Conservation (phyloP, 2,329 filamentous ascomycete species). For the Aspergillus oerlinghausenensis region DNA sequence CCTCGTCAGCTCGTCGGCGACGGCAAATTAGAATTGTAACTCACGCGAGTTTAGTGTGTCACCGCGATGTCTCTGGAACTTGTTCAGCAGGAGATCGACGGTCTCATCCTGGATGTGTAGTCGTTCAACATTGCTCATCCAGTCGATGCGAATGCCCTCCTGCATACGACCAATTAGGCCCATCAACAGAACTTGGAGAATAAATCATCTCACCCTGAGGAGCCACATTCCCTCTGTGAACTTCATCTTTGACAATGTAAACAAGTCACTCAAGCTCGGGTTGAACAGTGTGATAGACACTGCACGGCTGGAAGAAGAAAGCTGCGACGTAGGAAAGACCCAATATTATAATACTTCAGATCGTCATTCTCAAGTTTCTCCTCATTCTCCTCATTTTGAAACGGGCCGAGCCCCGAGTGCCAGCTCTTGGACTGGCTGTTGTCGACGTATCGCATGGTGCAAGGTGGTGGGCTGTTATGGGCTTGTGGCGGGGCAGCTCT, state of each 20-base stretch:
- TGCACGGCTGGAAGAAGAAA: background rate
- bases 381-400: background rate
- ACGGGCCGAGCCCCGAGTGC: background rate
- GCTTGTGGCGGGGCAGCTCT: background rate
- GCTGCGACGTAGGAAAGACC: background rate
- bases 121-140: slow-evolving; percentile 41
- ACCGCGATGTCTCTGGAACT: slow-evolving; percentile 34
- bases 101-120: slow-evolving; percentile 25
- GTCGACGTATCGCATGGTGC: background rate
- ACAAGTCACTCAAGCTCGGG: too few relatives aligned
- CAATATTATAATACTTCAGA: background rate
- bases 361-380: background rate
- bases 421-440: background rate
- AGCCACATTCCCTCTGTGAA: slow-evolving; percentile 42
- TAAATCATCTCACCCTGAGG: slow-evolving; percentile 20
- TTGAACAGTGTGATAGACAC: background rate
- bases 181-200: background rate
- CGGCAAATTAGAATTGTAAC: slow-evolving; percentile 1
- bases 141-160: slow-evolving; percentile 37
- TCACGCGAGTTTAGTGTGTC: slow-evolving; percentile 37
- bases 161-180: slow-evolving; percentile 8
- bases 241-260: slow-evolving; percentile 27
- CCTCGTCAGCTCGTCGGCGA: background rate
- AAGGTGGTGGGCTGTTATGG: background rate
- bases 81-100: slow-evolving; percentile 35